Percentiles rank a stretch among this genome's conserved stretches.
These are phyloP conservation scores for Lachancea kluyveri DNA, from an alignment of 805 yeast species.

Conservation along the genomic window DNA sequence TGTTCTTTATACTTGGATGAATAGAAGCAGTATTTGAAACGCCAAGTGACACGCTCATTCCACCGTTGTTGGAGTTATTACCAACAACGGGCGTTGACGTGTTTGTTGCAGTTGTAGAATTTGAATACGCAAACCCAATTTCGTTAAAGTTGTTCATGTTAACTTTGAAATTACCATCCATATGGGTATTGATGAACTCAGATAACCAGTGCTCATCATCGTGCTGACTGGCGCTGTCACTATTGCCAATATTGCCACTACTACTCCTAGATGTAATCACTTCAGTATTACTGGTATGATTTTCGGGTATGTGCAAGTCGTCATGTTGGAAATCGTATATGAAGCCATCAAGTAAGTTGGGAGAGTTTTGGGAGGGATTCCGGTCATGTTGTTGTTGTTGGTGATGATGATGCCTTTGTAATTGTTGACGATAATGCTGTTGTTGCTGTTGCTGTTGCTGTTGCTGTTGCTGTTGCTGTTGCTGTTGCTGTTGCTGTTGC, in stretches of 20 bases:
- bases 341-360: too few relatives aligned
- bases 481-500: not conserved
- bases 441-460: slow-evolving; percentile 1
- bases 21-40: too few relatives aligned
- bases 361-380: too few relatives aligned
- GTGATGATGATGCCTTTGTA: slow-evolving; percentile 8
- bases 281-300: slow-evolving; percentile 3
- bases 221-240: too few relatives aligned
- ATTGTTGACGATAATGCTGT: not conserved
- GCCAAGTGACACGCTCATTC: too few relatives aligned
- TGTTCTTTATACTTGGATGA: too few relatives aligned
- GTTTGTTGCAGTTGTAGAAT: slow-evolving; percentile 4
- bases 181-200: slow-evolving; percentile 63
- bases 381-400: slow-evolving; percentile 1
- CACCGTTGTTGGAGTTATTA: too few relatives aligned
- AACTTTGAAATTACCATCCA: slow-evolving; percentile 49
- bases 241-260: slow-evolving; percentile 1
- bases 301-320: too few relatives aligned
- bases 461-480: not conserved
- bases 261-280: slow-evolving; percentile 5
- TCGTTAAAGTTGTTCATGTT: slow-evolving; percentile 42
- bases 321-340: too few relatives aligned
- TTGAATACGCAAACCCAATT: slow-evolving; percentile 43
- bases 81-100: slow-evolving; percentile 5
- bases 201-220: slow-evolving; percentile 47